Conservation (phyloP, 257 asterid species). For the Orobanche coerulescens region DNA sequence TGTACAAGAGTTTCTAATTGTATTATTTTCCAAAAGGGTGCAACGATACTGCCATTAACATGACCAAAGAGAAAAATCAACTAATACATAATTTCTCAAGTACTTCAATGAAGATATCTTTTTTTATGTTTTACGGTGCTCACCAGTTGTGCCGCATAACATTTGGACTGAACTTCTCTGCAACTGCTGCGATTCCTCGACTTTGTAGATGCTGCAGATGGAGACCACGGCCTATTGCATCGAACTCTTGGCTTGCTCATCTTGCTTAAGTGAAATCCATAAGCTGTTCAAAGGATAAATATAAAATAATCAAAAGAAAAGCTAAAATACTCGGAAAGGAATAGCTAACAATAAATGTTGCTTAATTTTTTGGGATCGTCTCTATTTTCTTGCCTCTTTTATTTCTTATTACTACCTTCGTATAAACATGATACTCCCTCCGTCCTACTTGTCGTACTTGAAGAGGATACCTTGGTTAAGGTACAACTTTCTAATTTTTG, state of each 20-base stretch:
- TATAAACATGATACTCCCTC: no score
- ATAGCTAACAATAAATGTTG: no score
- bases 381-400: no score
- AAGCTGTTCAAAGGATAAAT: constrained; percentile 40
- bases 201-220: constrained; percentile 49
- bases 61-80: neutral
- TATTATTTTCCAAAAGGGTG: neutral
- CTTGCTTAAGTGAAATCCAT: constrained; percentile 57
- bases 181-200: constrained; percentile 35
- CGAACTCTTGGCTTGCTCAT: constrained; percentile 64
- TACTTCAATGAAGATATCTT: neutral
- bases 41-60: neutral
- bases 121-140: constrained; percentile 20
- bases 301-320: neutral
- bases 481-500: no score
- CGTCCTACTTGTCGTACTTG: no score
- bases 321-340: neutral
- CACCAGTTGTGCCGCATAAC: constrained; percentile 38
- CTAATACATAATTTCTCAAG: neutral
- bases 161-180: constrained; percentile 45
- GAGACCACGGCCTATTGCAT: constrained; percentile 56
- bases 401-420: no score
- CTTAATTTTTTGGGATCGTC: no score
- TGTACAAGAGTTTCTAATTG: neutral
- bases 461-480: no score